Percentiles rank a stretch among this genome's conserved stretches.
Evolutionary conservation across 2,329 filamentous ascomycete species (phyloP).

Genomic region (Didymella pinodella): DNA sequence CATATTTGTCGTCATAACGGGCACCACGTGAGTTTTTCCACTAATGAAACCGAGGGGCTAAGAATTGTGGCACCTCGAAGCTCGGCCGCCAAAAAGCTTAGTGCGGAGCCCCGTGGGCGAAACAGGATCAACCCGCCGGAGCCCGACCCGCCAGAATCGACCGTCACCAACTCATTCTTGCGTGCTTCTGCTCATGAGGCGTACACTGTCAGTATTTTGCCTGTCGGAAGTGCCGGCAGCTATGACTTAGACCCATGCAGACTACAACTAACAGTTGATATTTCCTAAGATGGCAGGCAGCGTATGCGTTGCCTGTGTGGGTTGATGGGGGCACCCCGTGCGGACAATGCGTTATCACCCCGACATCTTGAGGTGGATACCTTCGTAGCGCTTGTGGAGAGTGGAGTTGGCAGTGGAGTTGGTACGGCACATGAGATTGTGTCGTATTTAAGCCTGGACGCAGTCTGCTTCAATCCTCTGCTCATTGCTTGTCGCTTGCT

Average conservation of each 20-base stretch:
- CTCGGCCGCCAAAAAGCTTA: slow-evolving; percentile 26
- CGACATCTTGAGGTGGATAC: slow-evolving; percentile 12
- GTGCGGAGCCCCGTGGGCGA: slow-evolving; percentile 33
- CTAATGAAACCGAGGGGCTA: slow-evolving; percentile 23
- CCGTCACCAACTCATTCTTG: slow-evolving; percentile 11
- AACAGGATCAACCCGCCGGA: slow-evolving; percentile 19
- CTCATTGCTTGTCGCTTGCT: slow-evolving; percentile 22
- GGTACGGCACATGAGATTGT: neutral
- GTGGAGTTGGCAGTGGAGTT: slow-evolving; percentile 1
- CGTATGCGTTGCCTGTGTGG: slow-evolving; percentile 15
- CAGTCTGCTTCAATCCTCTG: slow-evolving; percentile 15
- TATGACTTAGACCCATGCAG: slow-evolving; percentile 12
- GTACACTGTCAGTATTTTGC: slow-evolving; percentile 3
- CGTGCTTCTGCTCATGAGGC: slow-evolving; percentile 10
- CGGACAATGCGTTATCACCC: slow-evolving; percentile 7
- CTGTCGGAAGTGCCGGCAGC: slow-evolving; percentile 20
- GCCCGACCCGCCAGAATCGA: slow-evolving; percentile 1
- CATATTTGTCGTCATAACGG: slow-evolving; percentile 2
- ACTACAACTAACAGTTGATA: slow-evolving; percentile 1
- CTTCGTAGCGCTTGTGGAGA: slow-evolving; percentile 1
- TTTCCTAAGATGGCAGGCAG: slow-evolving; percentile 7
- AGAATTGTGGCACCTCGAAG: slow-evolving; percentile 17
- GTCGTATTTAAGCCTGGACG: slow-evolving; percentile 22
- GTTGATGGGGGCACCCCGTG: slow-evolving; percentile 11
- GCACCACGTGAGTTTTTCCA: slow-evolving; percentile 15